These are phyloP conservation scores for Peronospora belbahrii DNA, from an alignment of 352 stramenopile genomes.

Conservation along the genomic window DNA sequence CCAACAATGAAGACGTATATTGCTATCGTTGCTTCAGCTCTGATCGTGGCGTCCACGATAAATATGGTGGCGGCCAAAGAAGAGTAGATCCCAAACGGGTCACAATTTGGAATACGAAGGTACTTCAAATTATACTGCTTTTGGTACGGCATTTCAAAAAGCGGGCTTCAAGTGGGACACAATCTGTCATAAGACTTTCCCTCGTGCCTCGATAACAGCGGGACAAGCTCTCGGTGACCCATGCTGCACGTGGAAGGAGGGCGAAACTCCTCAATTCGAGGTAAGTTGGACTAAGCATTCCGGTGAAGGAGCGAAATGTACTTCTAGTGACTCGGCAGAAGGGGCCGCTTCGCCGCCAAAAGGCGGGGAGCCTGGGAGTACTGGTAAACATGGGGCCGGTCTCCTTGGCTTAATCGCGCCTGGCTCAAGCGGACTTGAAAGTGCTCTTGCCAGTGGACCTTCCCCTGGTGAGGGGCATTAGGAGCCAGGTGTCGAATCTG, in stretches of 20 bases:
- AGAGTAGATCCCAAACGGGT: constrained; percentile 31
- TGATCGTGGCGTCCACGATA: background rate
- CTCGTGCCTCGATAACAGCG: constrained; percentile 16
- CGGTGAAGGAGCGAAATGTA: background rate
- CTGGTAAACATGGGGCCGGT: too few species aligned
- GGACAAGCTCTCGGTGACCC: constrained; percentile 3
- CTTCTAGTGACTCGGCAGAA: too few species aligned
- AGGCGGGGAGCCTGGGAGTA: too few species aligned
- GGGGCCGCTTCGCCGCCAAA: too few species aligned
- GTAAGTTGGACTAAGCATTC: background rate
- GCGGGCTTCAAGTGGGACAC: constrained; percentile 16
- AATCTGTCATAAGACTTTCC: constrained; percentile 2
- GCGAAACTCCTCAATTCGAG: background rate
- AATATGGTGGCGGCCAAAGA: constrained; percentile 1
- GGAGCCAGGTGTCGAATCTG: too few species aligned
- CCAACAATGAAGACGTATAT: constrained; percentile 4
- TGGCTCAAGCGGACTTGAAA: too few species aligned
- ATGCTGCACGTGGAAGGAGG: constrained; percentile 23
- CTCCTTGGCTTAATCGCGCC: too few species aligned
- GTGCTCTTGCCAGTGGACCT: too few species aligned
- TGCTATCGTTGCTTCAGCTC: background rate
- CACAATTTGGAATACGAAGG: constrained; percentile 20
- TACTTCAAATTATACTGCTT: constrained; percentile 24
- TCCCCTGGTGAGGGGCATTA: too few species aligned
- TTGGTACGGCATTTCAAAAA: constrained; percentile 22